phyloP scores from a whole-genome alignment of 2,329 filamentous ascomycete species.

The Cryoendolithus antarcticus region DNA sequence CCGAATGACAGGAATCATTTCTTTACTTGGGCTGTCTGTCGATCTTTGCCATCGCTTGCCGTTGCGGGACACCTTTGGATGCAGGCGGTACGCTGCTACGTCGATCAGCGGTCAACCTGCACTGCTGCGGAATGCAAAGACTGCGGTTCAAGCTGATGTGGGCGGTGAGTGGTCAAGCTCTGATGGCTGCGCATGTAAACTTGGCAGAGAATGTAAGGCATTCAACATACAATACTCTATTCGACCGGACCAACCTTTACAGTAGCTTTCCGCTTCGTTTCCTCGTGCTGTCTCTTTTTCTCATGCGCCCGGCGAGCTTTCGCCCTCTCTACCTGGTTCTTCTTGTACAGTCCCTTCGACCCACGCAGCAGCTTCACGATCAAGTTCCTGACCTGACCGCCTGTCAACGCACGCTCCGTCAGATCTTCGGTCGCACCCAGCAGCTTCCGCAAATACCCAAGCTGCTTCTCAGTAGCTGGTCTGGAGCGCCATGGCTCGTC shows the following conservation, averaged over 20 bases:
- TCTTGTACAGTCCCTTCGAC: slow-evolving; percentile 50
- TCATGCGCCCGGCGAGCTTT: slow-evolving; percentile 25
- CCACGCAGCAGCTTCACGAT: slow-evolving; percentile 86
- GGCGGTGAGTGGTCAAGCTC: too few relatives aligned
- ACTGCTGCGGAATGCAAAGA: too few relatives aligned
- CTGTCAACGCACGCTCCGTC: slow-evolving; percentile 48
- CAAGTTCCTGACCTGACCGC: slow-evolving; percentile 76
- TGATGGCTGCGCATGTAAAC: too few relatives aligned
- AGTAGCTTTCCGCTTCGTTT: slow-evolving; percentile 27
- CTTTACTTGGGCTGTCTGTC: too few relatives aligned
- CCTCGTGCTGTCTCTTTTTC: slow-evolving; percentile 35
- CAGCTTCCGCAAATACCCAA: slow-evolving; percentile 58
- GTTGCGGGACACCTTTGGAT: too few relatives aligned
- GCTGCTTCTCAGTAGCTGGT: slow-evolving; percentile 49
- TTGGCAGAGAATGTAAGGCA: too few relatives aligned
- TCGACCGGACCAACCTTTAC: slow-evolving; percentile 37
- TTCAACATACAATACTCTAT: too few relatives aligned
- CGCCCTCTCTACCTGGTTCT: slow-evolving; percentile 20
- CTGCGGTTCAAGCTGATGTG: too few relatives aligned
- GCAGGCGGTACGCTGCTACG: too few relatives aligned
- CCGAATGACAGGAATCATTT: too few relatives aligned
- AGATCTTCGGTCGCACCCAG: slow-evolving; percentile 44
- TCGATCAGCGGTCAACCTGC: too few relatives aligned
- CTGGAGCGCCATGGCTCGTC: slow-evolving; percentile 56
- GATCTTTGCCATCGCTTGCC: too few relatives aligned